Conservation (phyloP, 176 grass and related monocot species). For the Tillandsia fasciculata region DNA sequence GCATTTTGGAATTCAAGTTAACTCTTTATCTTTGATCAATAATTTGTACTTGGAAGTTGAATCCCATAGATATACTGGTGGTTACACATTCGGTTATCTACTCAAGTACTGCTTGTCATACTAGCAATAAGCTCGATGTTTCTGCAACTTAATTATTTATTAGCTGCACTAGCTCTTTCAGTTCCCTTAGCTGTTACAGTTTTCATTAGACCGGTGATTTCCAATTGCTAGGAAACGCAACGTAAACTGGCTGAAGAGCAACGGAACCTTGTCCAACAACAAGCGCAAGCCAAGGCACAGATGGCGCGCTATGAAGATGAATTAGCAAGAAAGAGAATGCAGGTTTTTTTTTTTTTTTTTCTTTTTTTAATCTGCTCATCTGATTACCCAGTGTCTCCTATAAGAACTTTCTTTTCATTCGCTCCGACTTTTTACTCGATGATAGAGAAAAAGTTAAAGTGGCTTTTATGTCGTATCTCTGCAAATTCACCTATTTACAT, state of each 20-base stretch:
- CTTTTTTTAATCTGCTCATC: neutral
- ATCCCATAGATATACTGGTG: neutral
- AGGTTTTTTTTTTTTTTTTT: slow-evolving; percentile 17
- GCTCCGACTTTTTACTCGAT: neutral
- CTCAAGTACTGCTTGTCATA: too few relatives aligned
- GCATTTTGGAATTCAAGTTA: neutral
- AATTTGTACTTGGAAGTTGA: neutral
- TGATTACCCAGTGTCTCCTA: too few relatives aligned
- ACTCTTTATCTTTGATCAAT: slow-evolving; percentile 7
- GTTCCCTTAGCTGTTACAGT: neutral
- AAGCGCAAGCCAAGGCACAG: slow-evolving; percentile 64
- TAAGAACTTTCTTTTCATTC: neutral
- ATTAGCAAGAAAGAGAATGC: slow-evolving; percentile 76
- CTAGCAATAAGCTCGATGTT: too few relatives aligned
- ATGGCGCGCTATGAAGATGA: slow-evolving; percentile 74
- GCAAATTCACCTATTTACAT: too few relatives aligned
- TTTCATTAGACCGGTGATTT: too few relatives aligned
- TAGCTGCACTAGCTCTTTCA: too few relatives aligned
- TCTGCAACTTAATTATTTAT: too few relatives aligned
- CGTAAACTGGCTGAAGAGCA: slow-evolving; percentile 63
- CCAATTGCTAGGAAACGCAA: slow-evolving; percentile 44
- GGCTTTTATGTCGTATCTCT: too few relatives aligned
- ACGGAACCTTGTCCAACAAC: slow-evolving; percentile 46
- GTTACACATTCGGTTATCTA: neutral
- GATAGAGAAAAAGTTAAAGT: too few relatives aligned